phyloP scores from a whole-genome alignment of 1,284 basidiomycete species.

The Sanghuangporus baumii region DNA sequence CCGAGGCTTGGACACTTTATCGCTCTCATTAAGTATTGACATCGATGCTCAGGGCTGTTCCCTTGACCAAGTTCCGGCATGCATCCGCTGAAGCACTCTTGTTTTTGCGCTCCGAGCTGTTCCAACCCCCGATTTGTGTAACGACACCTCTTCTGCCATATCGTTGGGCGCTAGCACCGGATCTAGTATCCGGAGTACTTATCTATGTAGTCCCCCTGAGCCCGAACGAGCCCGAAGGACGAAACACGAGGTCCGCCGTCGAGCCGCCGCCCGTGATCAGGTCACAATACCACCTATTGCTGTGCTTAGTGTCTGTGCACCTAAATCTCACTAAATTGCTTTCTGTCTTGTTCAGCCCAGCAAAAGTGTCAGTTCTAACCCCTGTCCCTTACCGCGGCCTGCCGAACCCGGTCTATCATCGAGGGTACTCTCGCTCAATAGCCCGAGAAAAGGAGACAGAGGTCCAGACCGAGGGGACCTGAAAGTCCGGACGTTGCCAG shows the following conservation, averaged over 20 bases:
- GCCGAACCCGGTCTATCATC: neutral
- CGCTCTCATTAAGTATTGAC: too few relatives aligned
- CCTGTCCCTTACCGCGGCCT: neutral
- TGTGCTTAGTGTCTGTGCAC: neutral
- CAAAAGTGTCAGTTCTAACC: neutral
- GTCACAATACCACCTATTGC: neutral
- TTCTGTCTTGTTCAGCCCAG: neutral
- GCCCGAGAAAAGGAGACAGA: neutral
- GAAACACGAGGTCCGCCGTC: slow-evolving; percentile 1
- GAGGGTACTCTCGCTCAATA: too few relatives aligned
- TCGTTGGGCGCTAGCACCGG: neutral
- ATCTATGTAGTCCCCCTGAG: neutral
- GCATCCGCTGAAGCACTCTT: neutral
- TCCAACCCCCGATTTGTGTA: neutral
- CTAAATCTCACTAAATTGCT: neutral
- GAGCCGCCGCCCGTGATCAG: neutral
- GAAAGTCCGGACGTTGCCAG: neutral
- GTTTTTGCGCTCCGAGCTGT: neutral
- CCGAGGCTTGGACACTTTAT: neutral
- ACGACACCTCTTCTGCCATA: neutral
- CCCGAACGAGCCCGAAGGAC: neutral
- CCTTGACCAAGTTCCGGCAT: neutral
- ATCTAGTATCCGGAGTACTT: neutral
- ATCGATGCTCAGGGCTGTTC: neutral
- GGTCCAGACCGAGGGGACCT: neutral